Conservation (phyloP, 73 alveolate species). For the Paramecium tetraurelia region DNA sequence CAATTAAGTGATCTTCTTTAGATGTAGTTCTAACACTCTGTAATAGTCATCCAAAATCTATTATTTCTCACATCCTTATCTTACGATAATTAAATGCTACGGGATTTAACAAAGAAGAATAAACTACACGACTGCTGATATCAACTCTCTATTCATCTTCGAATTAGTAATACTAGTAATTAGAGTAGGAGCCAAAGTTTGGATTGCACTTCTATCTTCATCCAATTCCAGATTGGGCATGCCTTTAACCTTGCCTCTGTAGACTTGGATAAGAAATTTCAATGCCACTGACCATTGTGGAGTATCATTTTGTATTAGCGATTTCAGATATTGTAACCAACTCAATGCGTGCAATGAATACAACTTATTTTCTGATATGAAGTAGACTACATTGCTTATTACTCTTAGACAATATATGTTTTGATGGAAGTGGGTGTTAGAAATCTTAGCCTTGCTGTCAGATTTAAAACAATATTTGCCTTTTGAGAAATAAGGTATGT, state of each 20-base stretch:
- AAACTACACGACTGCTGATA: not conserved
- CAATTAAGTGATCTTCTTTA: not conserved
- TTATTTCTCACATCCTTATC: not conserved
- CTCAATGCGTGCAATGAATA: not conserved
- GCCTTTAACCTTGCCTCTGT: not conserved
- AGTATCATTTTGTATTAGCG: not conserved
- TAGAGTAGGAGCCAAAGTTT: not conserved
- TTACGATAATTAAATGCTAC: not conserved
- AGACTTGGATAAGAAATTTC: not conserved
- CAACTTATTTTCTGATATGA: not conserved
- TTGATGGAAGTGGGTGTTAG: not conserved
- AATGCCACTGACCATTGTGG: not conserved
- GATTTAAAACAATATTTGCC: conserved; percentile 8
- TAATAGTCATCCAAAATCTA: not conserved
- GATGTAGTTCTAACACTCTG: not conserved
- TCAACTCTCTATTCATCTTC: not conserved
- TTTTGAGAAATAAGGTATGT: not conserved
- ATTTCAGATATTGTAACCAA: conserved; percentile 11
- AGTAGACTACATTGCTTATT: not conserved
- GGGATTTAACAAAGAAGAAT: not conserved
- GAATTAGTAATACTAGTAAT: not conserved
- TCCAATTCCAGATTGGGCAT: conserved; percentile 10
- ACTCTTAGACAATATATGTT: not conserved
- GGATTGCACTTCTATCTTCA: not conserved
- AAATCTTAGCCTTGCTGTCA: not conserved